phyloP scores from a whole-genome alignment of 2,329 filamentous ascomycete species.

The Ceratocystis variospora region DNA sequence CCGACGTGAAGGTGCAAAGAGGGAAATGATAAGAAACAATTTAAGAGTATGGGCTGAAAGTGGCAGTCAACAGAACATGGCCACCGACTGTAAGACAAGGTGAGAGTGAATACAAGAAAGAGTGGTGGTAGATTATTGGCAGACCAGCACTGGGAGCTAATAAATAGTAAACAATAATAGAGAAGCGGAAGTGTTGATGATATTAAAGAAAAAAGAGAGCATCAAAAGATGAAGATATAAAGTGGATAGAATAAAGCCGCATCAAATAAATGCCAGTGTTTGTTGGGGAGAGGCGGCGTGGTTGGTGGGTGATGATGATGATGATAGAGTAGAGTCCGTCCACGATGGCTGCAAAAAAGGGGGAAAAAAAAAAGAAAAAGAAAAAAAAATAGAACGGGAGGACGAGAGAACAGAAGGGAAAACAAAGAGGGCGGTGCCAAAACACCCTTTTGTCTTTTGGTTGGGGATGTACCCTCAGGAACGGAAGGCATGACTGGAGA shows the following conservation, averaged over 20 bases:
- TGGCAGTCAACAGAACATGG: not conserved
- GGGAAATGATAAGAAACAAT: not conserved
- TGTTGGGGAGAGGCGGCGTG: not conserved
- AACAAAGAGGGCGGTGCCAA: not conserved
- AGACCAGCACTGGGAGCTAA: not conserved
- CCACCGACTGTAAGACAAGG: not conserved
- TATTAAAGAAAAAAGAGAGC: conserved; percentile 5
- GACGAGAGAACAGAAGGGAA: not conserved
- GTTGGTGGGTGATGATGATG: conserved; percentile 2
- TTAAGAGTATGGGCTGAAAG: not conserved
- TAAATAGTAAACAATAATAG: conserved; percentile 11
- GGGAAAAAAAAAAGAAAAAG: not conserved
- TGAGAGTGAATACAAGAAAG: not conserved
- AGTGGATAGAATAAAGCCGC: not conserved
- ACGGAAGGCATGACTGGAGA: not conserved
- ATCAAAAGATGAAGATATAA: conserved; percentile 4
- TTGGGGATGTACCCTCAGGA: conserved; percentile 1
- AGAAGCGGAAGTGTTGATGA: conserved; percentile 2
- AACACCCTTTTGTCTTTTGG: not conserved
- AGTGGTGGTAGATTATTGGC: not conserved
- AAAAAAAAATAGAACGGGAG: not conserved
- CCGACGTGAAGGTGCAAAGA: not conserved
- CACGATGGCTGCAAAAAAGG: not conserved
- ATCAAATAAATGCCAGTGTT: not conserved
- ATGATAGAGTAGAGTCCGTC: conserved; percentile 3